A percentile compares a stretch with the other conserved stretches of the same genome.
Evolutionary conservation across 2,329 filamentous ascomycete species (phyloP).

Genomic region (Aphanoascus verrucosus): DNA sequence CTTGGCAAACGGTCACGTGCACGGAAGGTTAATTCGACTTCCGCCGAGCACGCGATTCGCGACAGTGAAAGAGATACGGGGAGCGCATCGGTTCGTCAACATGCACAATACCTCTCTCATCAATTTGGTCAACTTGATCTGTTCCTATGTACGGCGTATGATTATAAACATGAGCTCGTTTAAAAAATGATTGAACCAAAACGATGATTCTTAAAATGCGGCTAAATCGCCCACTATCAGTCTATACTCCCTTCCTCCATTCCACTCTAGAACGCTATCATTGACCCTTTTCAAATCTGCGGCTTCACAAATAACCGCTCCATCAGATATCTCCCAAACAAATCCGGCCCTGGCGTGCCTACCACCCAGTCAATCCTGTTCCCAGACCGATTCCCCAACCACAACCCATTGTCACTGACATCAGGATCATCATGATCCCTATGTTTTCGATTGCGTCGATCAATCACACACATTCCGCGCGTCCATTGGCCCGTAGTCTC

Average conservation of each 20-base stretch:
- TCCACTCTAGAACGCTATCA: not conserved
- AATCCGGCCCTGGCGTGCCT: conserved; percentile 53
- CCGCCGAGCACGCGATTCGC: too few relatives aligned
- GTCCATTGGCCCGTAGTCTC: conserved; percentile 94
- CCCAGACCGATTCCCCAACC: conserved; percentile 62
- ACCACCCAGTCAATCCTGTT: conserved; percentile 73
- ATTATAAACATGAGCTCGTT: too few relatives aligned
- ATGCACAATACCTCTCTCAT: too few relatives aligned
- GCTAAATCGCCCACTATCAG: not conserved
- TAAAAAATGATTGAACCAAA: too few relatives aligned
- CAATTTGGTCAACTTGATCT: too few relatives aligned
- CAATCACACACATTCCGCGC: conserved; percentile 76
- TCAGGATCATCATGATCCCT: conserved; percentile 44
- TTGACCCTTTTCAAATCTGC: not conserved
- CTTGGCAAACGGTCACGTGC: not conserved
- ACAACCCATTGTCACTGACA: conserved; percentile 61
- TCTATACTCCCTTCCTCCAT: not conserved
- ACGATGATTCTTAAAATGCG: too few relatives aligned
- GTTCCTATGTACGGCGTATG: too few relatives aligned
- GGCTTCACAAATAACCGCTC: conserved; percentile 49
- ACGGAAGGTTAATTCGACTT: too few relatives aligned
- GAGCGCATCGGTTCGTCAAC: too few relatives aligned
- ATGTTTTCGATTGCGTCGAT: conserved; percentile 49
- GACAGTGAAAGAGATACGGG: too few relatives aligned
- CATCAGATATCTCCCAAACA: conserved; percentile 57